These are phyloP conservation scores for Tephrocybe sp. DNA, from an alignment of 768 basidiomycete species.

Conservation along the genomic window DNA sequence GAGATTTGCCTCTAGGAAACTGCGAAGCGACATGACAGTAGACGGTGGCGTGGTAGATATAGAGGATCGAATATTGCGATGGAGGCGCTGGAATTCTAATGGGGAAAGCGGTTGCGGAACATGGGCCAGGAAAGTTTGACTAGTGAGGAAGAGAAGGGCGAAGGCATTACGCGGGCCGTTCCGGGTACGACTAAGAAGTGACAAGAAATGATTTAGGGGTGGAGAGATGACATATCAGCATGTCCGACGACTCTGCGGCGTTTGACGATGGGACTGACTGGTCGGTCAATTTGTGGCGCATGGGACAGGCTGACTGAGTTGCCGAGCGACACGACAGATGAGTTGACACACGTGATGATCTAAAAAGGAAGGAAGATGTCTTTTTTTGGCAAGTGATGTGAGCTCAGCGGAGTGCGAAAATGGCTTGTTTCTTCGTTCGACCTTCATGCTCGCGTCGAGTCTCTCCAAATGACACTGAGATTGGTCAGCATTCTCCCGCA, in stretches of 20 bases:
- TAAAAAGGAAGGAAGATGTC: conserved; percentile 22
- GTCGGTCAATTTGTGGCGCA: conserved; percentile 30
- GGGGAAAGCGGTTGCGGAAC: conserved; percentile 8
- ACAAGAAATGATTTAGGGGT: conserved; percentile 14
- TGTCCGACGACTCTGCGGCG: conserved; percentile 7
- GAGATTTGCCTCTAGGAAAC: conserved; percentile 15
- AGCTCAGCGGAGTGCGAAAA: conserved; percentile 26
- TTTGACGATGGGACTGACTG: conserved; percentile 8
- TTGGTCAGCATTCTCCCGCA: conserved; percentile 39
- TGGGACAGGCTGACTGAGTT: conserved; percentile 17
- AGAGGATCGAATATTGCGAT: conserved; percentile 3
- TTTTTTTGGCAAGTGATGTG: conserved; percentile 18
- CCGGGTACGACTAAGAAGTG: conserved; percentile 14
- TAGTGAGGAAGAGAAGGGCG: conserved; percentile 15
- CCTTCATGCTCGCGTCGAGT: conserved; percentile 9
- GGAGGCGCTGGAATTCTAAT: neutral
- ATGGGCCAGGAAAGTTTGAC: conserved; percentile 5
- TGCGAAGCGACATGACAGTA: neutral
- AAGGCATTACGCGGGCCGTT: conserved; percentile 18
- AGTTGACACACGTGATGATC: conserved; percentile 18
- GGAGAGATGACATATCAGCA: conserved; percentile 11
- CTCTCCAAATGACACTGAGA: conserved; percentile 20
- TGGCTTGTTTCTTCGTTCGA: conserved; percentile 6
- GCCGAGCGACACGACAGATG: conserved; percentile 17
- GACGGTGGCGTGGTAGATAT: conserved; percentile 14